Base-by-base conservation (phyloP, 192 early-diverging fungal genomes). In the Phlyctochytrium arcticum region DNA sequence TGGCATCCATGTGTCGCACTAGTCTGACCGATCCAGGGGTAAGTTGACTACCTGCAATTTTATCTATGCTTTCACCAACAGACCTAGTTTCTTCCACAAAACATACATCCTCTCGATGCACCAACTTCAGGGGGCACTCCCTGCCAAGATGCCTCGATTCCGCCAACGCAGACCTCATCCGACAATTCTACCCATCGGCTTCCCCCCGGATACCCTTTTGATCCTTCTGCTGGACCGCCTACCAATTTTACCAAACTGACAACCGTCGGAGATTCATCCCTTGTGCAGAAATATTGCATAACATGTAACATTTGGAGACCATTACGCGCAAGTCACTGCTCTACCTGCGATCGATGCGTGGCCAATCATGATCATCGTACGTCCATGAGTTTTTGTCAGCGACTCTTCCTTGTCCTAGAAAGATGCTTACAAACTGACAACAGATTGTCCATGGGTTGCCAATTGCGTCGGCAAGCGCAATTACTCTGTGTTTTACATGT, bases 211-310 rank as follows among this genome's bases (percentile, higher is more conserved):
- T 58, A 60, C 42, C 61, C 59, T n/a, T 67, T 48, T n/a, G n/a
- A n/a, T n/a, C n/a, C n/a, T n/a, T n/a, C n/a, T n/a, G n/a, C n/a
- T n/a, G n/a, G n/a, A n/a, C n/a, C n/a, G n/a, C n/a, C n/a, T n/a
- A n/a, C n/a, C n/a, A n/a, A n/a, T n/a, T n/a, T n/a, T n/a, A n/a
- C n/a, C n/a, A n/a, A n/a, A n/a, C n/a, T n/a, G n/a, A n/a, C n/a
- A n/a, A n/a, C n/a, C n/a, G n/a, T n/a, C n/a, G n/a, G n/a, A n/a
- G n/a, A n/a, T n/a, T n/a, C n/a, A n/a, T n/a, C n/a, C n/a, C n/a
- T n/a, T n/a, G n/a, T n/a, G 39, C 74, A 94, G 32, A 96, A 94
- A 70, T 96, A 92, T 75, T 97, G 95, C 77, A 83, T 87, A 31
- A 92, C 93, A 2, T 97, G 93, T 68, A 78, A 80, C 12, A 90